Evolutionary conservation across 257 asterid genomes (phyloP).

Genomic region (Solanum tacnaense): DNA sequence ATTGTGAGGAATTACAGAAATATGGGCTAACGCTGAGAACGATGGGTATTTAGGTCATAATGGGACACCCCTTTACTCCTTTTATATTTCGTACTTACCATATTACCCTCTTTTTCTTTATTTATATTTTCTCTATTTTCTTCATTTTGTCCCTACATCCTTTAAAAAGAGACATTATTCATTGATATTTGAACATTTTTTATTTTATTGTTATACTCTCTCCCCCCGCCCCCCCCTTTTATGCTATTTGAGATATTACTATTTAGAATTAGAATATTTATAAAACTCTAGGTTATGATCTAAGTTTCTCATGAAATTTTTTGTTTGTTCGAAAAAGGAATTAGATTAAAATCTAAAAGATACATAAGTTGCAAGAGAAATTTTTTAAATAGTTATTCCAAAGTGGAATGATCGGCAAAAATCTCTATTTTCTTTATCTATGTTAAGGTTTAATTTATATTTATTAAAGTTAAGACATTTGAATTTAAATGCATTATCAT

Average conservation of each 20-base stretch:
- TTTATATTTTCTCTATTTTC: not conserved
- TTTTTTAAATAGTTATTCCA: too few species aligned
- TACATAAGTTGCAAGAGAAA: not conserved
- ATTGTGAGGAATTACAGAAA: slow-evolving; percentile 28
- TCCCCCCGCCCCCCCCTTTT: not conserved
- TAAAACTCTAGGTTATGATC: not conserved
- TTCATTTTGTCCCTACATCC: not conserved
- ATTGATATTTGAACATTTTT: not conserved
- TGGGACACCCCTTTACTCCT: slow-evolving; percentile 11
- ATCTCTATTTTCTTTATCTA: too few species aligned
- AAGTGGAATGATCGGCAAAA: too few species aligned
- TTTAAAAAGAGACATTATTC: not conserved
- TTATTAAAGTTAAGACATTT: too few species aligned
- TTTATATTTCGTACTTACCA: slow-evolving; percentile 38
- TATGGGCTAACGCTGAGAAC: slow-evolving; percentile 13
- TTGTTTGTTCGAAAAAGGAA: not conserved
- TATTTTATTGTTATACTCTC: not conserved
- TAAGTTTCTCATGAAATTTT: not conserved
- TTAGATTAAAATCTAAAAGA: not conserved
- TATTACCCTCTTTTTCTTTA: slow-evolving; percentile 36
- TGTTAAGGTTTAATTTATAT: too few species aligned
- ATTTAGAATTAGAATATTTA: not conserved
- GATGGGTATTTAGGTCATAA: slow-evolving; percentile 98
- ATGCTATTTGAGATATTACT: not conserved
- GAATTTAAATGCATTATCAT: too few species aligned